Conservation (phyloP, 1,284 basidiomycete genomes). For the Malassezia sp. region DNA sequence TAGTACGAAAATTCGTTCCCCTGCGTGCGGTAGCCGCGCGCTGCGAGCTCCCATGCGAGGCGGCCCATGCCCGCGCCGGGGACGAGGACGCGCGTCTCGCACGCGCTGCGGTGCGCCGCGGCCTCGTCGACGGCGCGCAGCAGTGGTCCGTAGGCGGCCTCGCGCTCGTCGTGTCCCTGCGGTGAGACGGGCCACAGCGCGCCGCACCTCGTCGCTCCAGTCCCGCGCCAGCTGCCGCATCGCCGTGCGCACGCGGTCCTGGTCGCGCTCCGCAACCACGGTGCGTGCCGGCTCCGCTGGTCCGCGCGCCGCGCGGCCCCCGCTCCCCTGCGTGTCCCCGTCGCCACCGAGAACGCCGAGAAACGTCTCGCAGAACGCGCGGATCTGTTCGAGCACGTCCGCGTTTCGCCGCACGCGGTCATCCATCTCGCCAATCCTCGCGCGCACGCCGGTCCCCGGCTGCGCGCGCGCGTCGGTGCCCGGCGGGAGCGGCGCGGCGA, state of each 20-base stretch:
- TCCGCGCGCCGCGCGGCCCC: not conserved
- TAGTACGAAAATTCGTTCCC: constrained; percentile 46
- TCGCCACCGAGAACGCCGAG: constrained; percentile 20
- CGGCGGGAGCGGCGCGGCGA: constrained; percentile 17
- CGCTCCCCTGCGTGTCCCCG: not conserved
- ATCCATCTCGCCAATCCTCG: constrained; percentile 39
- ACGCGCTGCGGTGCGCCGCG: constrained; percentile 11
- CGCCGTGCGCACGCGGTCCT: constrained; percentile 43
- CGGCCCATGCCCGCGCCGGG: constrained; percentile 42
- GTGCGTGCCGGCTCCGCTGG: constrained; percentile 2
- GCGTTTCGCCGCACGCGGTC: constrained; percentile 43
- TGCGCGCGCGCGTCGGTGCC: not conserved
- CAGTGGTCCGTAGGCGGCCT: constrained; percentile 31
- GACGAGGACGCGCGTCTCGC: constrained; percentile 30
- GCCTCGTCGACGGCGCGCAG: constrained; percentile 23
- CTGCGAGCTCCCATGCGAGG: constrained; percentile 37
- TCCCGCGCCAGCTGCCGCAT: constrained; percentile 44
- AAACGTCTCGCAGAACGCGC: constrained; percentile 31
- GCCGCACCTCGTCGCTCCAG: constrained; percentile 37
- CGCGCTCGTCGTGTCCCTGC: constrained; percentile 28
- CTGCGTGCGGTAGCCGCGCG: constrained; percentile 31
- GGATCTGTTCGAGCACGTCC: constrained; percentile 32
- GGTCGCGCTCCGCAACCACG: constrained; percentile 25
- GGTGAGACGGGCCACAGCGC: too few species aligned
- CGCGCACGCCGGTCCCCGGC: constrained; percentile 23